Conservation (phyloP, 202 grass and related monocot genomes). For the Schoenoplectus triqueter region DNA sequence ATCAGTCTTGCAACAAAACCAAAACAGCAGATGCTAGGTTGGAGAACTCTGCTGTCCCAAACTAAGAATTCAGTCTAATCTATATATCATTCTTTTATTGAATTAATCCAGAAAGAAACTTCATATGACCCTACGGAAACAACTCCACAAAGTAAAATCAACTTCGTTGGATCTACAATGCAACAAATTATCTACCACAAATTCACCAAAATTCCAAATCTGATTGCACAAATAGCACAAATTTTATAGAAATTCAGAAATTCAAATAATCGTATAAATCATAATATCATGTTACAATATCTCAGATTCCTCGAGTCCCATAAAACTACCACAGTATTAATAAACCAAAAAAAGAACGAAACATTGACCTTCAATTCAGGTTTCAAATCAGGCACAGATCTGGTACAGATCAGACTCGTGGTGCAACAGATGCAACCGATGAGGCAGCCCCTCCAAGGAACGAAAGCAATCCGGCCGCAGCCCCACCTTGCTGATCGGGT, state of each 20-base stretch:
- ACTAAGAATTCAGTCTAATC: not conserved
- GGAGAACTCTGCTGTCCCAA: not conserved
- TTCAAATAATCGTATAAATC: conserved; percentile 24
- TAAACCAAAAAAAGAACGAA: conserved; percentile 19
- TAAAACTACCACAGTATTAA: conserved; percentile 11
- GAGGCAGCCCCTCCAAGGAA: conserved; percentile 36
- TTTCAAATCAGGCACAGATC: not conserved
- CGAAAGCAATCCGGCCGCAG: conserved; percentile 29
- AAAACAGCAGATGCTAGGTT: not conserved
- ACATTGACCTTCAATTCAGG: conserved; percentile 17
- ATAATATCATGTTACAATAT: conserved; percentile 27
- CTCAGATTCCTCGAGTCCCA: conserved; percentile 9
- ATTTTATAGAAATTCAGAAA: conserved; percentile 8
- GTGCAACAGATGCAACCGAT: conserved; percentile 29
- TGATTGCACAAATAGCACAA: not conserved
- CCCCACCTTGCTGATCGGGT: conserved; percentile 29
- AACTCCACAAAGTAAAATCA: not conserved
- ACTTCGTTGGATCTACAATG: not conserved
- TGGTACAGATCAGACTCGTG: conserved; percentile 30
- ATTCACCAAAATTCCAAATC: not conserved
- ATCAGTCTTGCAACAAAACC: not conserved
- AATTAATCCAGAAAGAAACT: not conserved
- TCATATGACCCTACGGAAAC: not conserved
- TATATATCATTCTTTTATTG: not conserved
- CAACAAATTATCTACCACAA: not conserved